These are phyloP conservation scores for Phytopythium oedochilum DNA, from an alignment of 352 stramenopile genomes.

Conservation along the genomic window DNA sequence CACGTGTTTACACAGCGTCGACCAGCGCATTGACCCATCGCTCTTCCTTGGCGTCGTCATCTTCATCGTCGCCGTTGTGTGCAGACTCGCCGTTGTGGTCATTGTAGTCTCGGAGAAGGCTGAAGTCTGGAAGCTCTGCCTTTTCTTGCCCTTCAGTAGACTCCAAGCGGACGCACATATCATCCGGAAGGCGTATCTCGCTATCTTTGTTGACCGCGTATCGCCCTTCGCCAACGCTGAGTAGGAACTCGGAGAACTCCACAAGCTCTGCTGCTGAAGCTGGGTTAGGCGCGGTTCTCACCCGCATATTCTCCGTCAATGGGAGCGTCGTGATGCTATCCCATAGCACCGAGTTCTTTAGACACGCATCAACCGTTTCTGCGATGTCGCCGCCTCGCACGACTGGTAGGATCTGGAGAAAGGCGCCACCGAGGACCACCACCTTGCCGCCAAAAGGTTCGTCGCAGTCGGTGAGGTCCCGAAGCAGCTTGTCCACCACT, in stretches of 20 bases:
- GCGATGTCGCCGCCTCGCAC: not conserved
- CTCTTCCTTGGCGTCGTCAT: not conserved
- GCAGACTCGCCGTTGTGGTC: not conserved
- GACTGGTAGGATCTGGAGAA: constrained; percentile 17
- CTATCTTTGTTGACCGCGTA: not conserved
- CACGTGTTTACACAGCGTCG: not conserved
- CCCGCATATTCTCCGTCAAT: constrained; percentile 7
- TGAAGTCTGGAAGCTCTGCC: not conserved
- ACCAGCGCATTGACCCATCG: not conserved
- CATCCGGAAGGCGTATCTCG: not conserved
- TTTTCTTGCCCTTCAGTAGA: not conserved
- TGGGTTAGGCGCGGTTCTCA: not conserved
- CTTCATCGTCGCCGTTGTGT: not conserved
- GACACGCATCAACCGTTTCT: constrained; percentile 10
- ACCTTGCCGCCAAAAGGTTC: constrained; percentile 21
- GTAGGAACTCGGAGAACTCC: not conserved
- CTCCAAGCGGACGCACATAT: not conserved
- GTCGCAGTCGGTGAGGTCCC: constrained; percentile 7
- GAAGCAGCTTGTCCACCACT: constrained; percentile 15
- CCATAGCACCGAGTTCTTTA: constrained; percentile 9
- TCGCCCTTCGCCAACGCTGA: not conserved
- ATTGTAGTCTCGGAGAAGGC: not conserved
- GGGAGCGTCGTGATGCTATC: constrained; percentile 1
- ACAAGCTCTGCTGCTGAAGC: not conserved
- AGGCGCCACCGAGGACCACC: constrained; percentile 15